phyloP scores from a whole-genome alignment of 805 yeast species.

The Jamesozyma piceae region DNA sequence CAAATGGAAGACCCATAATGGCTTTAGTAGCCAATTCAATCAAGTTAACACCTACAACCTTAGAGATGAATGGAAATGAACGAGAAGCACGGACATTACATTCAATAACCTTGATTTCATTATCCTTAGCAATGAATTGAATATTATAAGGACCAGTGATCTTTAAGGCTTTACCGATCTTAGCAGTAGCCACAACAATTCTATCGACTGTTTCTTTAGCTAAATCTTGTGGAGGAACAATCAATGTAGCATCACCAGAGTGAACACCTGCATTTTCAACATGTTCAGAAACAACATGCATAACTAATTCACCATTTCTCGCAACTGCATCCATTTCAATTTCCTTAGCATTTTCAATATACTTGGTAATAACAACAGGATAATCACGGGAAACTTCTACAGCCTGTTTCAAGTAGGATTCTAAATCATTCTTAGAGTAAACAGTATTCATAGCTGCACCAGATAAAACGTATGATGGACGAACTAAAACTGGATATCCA shows the following conservation, averaged over 20 bases:
- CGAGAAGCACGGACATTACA: slow-evolving; percentile 99
- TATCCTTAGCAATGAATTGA: slow-evolving; percentile 91
- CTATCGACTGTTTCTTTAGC: slow-evolving; percentile 84
- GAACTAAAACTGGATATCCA: slow-evolving; percentile 87
- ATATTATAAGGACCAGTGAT: slow-evolving; percentile 97
- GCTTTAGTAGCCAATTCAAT: slow-evolving; percentile 97
- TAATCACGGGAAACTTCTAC: slow-evolving; percentile 96
- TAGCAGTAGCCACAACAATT: slow-evolving; percentile 91
- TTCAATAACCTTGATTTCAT: slow-evolving; percentile 94
- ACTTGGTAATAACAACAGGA: slow-evolving; percentile 95
- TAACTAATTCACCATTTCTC: slow-evolving; percentile 81
- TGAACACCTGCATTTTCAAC: slow-evolving; percentile 99
- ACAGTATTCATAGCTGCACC: slow-evolving; percentile 99
- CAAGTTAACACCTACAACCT: slow-evolving; percentile 91
- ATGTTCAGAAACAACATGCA: slow-evolving; percentile 97
- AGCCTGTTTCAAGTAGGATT: slow-evolving; percentile 81
- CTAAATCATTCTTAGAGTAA: slow-evolving; percentile 80
- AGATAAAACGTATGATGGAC: slow-evolving; percentile 93
- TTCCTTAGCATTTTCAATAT: slow-evolving; percentile 93
- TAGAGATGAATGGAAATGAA: slow-evolving; percentile 96
- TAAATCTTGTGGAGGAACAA: slow-evolving; percentile 94
- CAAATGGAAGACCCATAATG: slow-evolving; percentile 76
- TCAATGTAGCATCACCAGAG: slow-evolving; percentile 96
- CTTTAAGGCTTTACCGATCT: slow-evolving; percentile 88
- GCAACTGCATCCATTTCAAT: slow-evolving; percentile 99